A percentile compares a stretch with the other conserved stretches of the same genome.
Conservation (phyloP, 2,329 filamentous ascomycete species). For the Fusarium proliferatum region DNA sequence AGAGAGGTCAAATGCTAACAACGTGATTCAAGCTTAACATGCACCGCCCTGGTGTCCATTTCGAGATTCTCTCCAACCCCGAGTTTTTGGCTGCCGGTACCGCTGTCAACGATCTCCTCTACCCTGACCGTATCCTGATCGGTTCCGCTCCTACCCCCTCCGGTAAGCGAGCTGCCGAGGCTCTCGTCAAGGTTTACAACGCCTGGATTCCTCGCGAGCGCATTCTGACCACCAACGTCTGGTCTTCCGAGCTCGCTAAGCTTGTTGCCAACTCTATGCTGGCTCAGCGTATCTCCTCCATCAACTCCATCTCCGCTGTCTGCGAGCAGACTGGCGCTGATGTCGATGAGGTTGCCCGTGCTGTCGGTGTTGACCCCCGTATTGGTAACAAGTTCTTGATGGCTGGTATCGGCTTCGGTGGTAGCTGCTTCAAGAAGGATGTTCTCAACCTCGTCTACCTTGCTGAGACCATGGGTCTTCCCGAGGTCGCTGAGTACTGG, state of each 20-base stretch:
- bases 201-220: slow-evolving; percentile 75
- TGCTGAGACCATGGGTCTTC: slow-evolving; percentile 74
- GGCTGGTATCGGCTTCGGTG: slow-evolving; percentile 81
- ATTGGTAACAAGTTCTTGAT: slow-evolving; percentile 80
- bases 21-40: slow-evolving; percentile 59
- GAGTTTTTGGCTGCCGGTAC: slow-evolving; percentile 85
- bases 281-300: slow-evolving; percentile 82
- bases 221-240: slow-evolving; percentile 79
- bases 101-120: slow-evolving; percentile 75
- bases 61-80: slow-evolving; percentile 83
- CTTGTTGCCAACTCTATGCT: slow-evolving; percentile 84
- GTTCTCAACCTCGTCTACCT: slow-evolving; percentile 79
- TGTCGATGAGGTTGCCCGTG: slow-evolving; percentile 76
- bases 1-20: slow-evolving; percentile 9
- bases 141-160: slow-evolving; percentile 71
- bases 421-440: slow-evolving; percentile 86
- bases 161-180: slow-evolving; percentile 71
- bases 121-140: slow-evolving; percentile 80
- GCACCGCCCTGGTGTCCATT: slow-evolving; percentile 71
- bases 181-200: slow-evolving; percentile 74
- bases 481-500: slow-evolving; percentile 82
- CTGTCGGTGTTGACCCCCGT: slow-evolving; percentile 75
- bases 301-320: slow-evolving; percentile 83
- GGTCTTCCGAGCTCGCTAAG: slow-evolving; percentile 83
- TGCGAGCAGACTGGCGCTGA: slow-evolving; percentile 82